These are phyloP conservation scores for Ephemerocybe angulata DNA, from an alignment of 768 basidiomycete genomes.

Conservation along the genomic window DNA sequence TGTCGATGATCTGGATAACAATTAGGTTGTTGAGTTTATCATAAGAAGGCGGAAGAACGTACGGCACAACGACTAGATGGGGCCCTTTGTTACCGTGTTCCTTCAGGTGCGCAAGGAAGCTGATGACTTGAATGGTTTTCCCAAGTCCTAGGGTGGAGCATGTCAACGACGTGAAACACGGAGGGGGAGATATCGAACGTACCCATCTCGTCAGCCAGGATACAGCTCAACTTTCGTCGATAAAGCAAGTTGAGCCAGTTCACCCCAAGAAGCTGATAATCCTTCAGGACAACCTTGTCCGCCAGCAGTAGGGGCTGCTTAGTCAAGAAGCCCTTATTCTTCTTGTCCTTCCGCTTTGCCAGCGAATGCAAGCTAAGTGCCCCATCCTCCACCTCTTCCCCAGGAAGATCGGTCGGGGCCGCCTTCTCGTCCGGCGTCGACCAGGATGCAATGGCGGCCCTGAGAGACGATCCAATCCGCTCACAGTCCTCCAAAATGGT, in stretches of 20 bases:
- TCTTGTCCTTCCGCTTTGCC: constrained; percentile 35
- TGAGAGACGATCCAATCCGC: constrained; percentile 72
- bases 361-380: constrained; percentile 55
- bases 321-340: constrained; percentile 62
- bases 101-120: constrained; percentile 88
- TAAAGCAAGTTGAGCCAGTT: constrained; percentile 95
- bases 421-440: constrained; percentile 31
- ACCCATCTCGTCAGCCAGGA: constrained; percentile 99
- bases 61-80: constrained; percentile 95
- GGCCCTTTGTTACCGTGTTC: constrained; percentile 77
- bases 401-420: constrained; percentile 9
- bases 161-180: not conserved
- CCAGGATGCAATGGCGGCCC: constrained; percentile 79
- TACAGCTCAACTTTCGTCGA: constrained; percentile 78
- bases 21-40: constrained; percentile 1
- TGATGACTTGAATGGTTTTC: constrained; percentile 98
- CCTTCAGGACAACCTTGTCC: constrained; percentile 76
- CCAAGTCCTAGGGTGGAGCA: constrained; percentile 66
- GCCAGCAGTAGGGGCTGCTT: constrained; percentile 69
- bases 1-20: constrained; percentile 72
- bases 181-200: constrained; percentile 24
- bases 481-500: constrained; percentile 87
- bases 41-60: constrained; percentile 30
- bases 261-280: constrained; percentile 95
- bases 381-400: constrained; percentile 53